These are phyloP conservation scores for Leccinellum albellum DNA, from an alignment of 768 basidiomycete species.

Conservation along the genomic window DNA sequence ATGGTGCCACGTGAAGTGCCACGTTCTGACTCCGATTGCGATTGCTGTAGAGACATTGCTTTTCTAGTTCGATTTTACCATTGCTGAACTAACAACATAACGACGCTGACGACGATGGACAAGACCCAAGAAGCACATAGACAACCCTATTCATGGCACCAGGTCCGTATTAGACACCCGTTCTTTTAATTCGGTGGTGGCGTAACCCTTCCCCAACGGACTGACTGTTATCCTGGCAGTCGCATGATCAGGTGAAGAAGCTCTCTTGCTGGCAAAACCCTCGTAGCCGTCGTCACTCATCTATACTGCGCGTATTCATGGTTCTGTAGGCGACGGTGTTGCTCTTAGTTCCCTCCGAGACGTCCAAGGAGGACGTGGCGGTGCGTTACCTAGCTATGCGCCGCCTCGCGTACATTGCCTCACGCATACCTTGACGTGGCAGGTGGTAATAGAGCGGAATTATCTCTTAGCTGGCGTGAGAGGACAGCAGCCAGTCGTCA, in stretches of 20 bases:
- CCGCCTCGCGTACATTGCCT: not conserved
- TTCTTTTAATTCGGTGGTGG: constrained; percentile 12
- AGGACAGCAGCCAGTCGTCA: constrained; percentile 66
- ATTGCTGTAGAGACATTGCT: constrained; percentile 17
- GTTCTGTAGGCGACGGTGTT: constrained; percentile 65
- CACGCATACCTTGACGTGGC: not conserved
- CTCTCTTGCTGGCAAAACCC: constrained; percentile 9
- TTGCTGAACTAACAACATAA: constrained; percentile 8
- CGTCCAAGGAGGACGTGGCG: constrained; percentile 66
- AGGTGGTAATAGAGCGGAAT: constrained; percentile 73
- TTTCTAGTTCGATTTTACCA: constrained; percentile 7
- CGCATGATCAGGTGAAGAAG: constrained; percentile 74
- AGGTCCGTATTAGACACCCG: constrained; percentile 45
- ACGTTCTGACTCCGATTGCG: constrained; percentile 34
- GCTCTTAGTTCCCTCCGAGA: constrained; percentile 67
- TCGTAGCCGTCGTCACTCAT: constrained; percentile 10
- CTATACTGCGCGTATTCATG: constrained; percentile 14
- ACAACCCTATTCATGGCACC: constrained; percentile 78
- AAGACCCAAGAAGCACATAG: constrained; percentile 29
- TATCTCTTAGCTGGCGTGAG: constrained; percentile 71
- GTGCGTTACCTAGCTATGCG: constrained; percentile 37
- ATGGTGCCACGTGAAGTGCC: constrained; percentile 22
- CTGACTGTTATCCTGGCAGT: constrained; percentile 40
- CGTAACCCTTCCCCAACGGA: constrained; percentile 5
- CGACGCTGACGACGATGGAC: constrained; percentile 18